These are phyloP conservation scores for Myriosclerotinia scirpicola DNA, from an alignment of 2,329 filamentous ascomycete species.

Conservation along the genomic window DNA sequence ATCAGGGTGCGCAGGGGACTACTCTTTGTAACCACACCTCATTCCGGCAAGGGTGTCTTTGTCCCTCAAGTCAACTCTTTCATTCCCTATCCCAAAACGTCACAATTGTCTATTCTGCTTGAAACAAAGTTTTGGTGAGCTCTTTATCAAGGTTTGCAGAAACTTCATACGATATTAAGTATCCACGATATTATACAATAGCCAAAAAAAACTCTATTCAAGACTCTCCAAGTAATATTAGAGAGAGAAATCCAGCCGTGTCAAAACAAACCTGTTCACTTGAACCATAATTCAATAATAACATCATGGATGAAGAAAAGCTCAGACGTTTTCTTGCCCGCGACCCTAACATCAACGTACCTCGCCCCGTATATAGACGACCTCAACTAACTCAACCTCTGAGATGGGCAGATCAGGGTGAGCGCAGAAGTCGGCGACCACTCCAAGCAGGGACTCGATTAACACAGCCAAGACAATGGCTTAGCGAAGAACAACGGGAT, in stretches of 20 bases:
- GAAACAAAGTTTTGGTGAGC: neutral
- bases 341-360: neutral
- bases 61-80: neutral
- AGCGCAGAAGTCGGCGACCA: too few relatives aligned
- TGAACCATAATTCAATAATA: neutral
- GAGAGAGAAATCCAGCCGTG: neutral
- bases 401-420: neutral
- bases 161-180: neutral
- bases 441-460: accelerated
- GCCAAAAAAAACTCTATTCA: neutral
- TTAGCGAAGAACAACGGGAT: neutral
- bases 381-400: neutral
- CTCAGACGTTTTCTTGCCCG: neutral
- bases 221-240: neutral
- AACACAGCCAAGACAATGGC: conserved; percentile 2
- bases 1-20: too few relatives aligned
- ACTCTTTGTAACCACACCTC: neutral
- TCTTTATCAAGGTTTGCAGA: neutral
- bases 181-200: neutral
- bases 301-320: neutral
- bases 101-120: neutral
- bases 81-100: conserved; percentile 12
- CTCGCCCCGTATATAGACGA: neutral
- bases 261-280: too few relatives aligned
- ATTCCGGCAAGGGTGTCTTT: conserved; percentile 13